Base-by-base conservation (phyloP, 202 grass and related monocot genomes). In the Zizania palustris region DNA sequence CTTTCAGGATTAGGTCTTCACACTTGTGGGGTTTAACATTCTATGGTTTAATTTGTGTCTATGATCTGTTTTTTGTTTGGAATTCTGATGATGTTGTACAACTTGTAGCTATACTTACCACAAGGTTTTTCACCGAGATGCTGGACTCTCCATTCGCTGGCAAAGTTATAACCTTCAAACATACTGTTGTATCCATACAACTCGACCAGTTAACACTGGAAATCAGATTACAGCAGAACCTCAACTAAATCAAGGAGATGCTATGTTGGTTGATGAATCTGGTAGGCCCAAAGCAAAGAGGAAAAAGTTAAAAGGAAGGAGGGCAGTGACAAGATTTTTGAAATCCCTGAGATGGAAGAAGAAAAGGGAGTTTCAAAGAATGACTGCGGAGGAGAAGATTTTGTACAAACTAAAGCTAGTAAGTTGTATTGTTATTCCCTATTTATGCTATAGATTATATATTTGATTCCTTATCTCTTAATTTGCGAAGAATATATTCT, bases 291-390 rank as follows among this genome's bases (percentile, higher is more conserved):
- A 92, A 94, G 50, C 54, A 9, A 92, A 90, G 87, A 94, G 95
- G 58, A 87, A 85, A 87, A 98, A 92, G 43, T 67, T 98, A 69
- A 97, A 97, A 90, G 94, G 94, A 41, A 97, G 78, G 72, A 92
- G 91, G 50, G 94, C 79, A 19, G 94, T 97, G 37, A 87, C 88
- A 71, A 93, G 73, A 77, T 97, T 93, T 90, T 69, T 97, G 67
- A 97, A 97, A 80, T 90, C 84, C 45, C 90, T 97, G 56, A 85
- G 94, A 82, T 93, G 88, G 88, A 92, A 97, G 74, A 97, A 93
- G 82, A 90, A 97, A 84, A 97, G 33, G 73, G 94, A 94, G 43
- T 88, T 92, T 82, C 76, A 93, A 83, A 90, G 85, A 78, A 97
- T 97, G 94, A 97, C 94, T 13, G 79, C 82, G 0, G 94, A 97